phyloP scores from a whole-genome alignment of 768 basidiomycete genomes.

The Tylopilus subfusipes region DNA sequence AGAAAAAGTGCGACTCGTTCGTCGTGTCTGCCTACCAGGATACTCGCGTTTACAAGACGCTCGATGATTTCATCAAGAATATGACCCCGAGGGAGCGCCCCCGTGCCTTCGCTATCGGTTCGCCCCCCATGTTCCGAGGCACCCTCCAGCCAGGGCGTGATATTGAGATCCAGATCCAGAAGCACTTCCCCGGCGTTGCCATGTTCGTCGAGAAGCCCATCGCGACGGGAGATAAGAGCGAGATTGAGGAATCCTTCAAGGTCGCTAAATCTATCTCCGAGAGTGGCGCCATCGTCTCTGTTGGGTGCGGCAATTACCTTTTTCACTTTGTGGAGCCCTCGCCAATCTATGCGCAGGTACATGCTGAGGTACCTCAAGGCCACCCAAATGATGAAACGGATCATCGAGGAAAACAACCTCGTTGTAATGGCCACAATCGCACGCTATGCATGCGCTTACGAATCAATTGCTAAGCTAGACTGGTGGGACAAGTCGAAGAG shows the following conservation, averaged over 20 bases:
- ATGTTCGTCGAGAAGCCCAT: constrained; percentile 94
- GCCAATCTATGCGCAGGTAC: constrained; percentile 47
- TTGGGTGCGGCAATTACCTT: constrained; percentile 57
- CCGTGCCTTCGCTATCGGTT: constrained; percentile 83
- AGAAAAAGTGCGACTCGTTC: constrained; percentile 90
- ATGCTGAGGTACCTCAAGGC: constrained; percentile 94
- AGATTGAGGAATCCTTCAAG: constrained; percentile 64
- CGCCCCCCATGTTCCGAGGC: constrained; percentile 92
- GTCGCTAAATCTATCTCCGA: constrained; percentile 72
- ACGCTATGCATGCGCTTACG: constrained; percentile 88
- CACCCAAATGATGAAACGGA: constrained; percentile 94
- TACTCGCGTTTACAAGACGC: constrained; percentile 78
- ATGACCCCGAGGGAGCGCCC: constrained; percentile 64
- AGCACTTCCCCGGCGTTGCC: constrained; percentile 82
- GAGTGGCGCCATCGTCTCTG: constrained; percentile 75
- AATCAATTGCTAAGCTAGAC: constrained; percentile 73
- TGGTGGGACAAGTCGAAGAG: constrained; percentile 96
- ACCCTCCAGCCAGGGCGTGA: constrained; percentile 71
- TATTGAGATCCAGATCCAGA: constrained; percentile 83
- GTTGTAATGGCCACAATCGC: constrained; percentile 96
- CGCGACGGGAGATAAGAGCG: constrained; percentile 69
- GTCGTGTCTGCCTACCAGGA: constrained; percentile 91
- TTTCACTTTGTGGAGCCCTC: neutral
- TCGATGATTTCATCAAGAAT: constrained; percentile 79
- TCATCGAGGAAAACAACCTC: constrained; percentile 90